Evolutionary conservation across 75 land plant species (phyloP), one percentile per base, ranked within the genome.

Genomic region (Azolla pinnata): DNA sequence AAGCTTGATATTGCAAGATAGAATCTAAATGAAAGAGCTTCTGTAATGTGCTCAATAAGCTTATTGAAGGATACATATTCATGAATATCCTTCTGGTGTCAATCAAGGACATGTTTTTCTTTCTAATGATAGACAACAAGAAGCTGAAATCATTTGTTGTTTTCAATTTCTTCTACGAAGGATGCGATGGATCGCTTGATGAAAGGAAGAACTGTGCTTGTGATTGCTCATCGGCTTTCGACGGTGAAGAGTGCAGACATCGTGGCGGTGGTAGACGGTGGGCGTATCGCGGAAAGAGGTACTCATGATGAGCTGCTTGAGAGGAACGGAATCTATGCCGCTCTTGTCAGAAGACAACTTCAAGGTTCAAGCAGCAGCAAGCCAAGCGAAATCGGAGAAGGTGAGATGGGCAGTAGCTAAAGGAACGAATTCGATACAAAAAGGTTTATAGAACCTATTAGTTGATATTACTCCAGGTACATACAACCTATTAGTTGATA

Each of bases 111-210:
- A n/a, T n/a, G n/a, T n/a, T n/a, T n/a, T n/a, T n/a, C n/a, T n/a
- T n/a, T n/a, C n/a, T n/a, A n/a, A n/a, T n/a, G n/a, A n/a, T n/a
- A n/a, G n/a, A n/a, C n/a, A n/a, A n/a, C n/a, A n/a, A n/a, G n/a
- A n/a, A n/a, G n/a, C n/a, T n/a, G n/a, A n/a, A n/a, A n/a, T n/a
- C n/a, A 5, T 18, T 24, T 18, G 23, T 9, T 51, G 54, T 18
- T 24, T 51, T 24, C n/a, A 18, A 24, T 51, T 18, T 51, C 19
- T 29, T 32, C 33, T 57, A 4, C 4, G 16, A 59, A 95, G 99
- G 99, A 95, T 76, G 99, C 99, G 5, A 89, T 95, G 99, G 99
- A 95, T 59, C 85, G 87, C 21, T 61, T 95, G 56, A 95, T 95
- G 99, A 85, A 86, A 63, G 99, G 99, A 8, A 71, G 99, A 53